phyloP scores from a whole-genome alignment of 164 flowering plant genomes.

The Dillenia turbinata region DNA sequence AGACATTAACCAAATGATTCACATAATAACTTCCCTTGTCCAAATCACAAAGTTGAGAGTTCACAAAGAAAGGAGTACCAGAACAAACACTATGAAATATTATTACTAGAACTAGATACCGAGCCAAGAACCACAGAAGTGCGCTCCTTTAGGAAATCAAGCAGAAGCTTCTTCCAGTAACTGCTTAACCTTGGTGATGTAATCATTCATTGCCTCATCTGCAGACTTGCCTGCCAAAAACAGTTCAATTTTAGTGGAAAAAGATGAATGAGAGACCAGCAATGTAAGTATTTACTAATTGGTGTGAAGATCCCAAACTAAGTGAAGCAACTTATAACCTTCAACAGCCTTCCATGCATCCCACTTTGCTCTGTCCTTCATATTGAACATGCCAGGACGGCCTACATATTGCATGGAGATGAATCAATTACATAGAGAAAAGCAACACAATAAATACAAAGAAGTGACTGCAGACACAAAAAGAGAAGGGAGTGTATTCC shows the following conservation, averaged over 20 bases:
- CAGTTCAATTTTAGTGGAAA: not conserved
- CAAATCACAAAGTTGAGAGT: too few relatives aligned
- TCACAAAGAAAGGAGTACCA: too few relatives aligned
- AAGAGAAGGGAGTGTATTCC: conserved; percentile 4
- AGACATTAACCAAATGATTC: too few relatives aligned
- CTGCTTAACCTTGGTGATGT: conserved; percentile 69
- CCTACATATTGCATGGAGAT: conserved; percentile 22
- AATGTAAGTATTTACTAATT: not conserved
- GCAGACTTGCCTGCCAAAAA: conserved; percentile 39
- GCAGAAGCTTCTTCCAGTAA: conserved; percentile 51
- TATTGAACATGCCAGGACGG: conserved; percentile 60
- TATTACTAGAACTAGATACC: too few relatives aligned
- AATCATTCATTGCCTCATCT: conserved; percentile 64
- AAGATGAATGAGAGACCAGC: not conserved
- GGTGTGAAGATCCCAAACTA: not conserved
- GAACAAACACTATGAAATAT: too few relatives aligned
- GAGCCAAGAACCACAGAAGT: too few relatives aligned
- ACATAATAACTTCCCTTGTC: too few relatives aligned
- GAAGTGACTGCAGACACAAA: not conserved
- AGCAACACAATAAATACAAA: not conserved
- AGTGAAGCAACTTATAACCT: conserved; percentile 29
- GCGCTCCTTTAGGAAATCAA: not conserved
- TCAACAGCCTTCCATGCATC: conserved; percentile 76
- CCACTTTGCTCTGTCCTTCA: conserved; percentile 63
- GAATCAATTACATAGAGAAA: not conserved